Conservation (phyloP, 2,329 filamentous ascomycete species). For the Neonectria sp. region DNA sequence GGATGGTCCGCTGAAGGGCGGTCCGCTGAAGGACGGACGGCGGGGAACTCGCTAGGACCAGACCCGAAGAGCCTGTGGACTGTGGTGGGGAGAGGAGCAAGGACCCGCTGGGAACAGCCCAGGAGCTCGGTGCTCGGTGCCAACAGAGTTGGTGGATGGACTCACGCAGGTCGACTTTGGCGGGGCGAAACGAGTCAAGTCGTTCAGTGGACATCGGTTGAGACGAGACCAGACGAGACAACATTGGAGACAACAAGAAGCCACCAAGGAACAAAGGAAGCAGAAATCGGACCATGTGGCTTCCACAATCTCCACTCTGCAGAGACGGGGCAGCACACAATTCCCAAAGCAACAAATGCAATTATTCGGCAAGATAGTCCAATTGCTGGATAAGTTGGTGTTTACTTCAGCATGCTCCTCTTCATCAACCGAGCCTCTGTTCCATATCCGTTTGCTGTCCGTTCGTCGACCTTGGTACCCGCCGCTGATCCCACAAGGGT, state of each 20-base stretch:
- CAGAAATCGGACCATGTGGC: constrained; percentile 8
- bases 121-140: background rate
- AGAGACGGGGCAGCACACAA: background rate
- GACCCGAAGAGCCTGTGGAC: background rate
- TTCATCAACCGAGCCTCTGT: background rate
- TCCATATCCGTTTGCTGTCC: background rate
- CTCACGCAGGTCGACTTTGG: background rate
- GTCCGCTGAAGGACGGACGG: background rate
- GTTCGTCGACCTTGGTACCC: background rate
- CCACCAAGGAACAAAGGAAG: constrained; percentile 8
- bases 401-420: background rate
- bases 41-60: constrained; percentile 1
- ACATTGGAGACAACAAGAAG: constrained; percentile 24
- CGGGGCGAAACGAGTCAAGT: background rate
- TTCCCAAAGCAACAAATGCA: background rate
- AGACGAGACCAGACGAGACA: constrained; percentile 18
- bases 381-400: too few species aligned
- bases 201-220: background rate
- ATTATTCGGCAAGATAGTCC: background rate
- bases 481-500: constrained; percentile 1
- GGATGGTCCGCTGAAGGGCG: constrained; percentile 1
- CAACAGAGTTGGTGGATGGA: background rate
- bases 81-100: background rate
- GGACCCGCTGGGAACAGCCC: background rate
- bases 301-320: background rate